Conservation (phyloP, 129 eudicot genomes). For the Artemisia argyi region DNA sequence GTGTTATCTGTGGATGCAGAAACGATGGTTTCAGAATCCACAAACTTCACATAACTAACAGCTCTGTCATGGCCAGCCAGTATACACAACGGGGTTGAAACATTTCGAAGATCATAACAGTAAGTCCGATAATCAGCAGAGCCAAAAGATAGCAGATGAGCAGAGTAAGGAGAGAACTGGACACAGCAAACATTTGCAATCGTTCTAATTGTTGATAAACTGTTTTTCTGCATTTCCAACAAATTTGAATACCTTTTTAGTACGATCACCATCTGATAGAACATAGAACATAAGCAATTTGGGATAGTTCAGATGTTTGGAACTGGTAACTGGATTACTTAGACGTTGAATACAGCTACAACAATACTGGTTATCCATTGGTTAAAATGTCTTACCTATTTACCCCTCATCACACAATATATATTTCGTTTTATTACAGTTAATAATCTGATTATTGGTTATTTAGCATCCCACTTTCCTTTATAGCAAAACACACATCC, state of each 20-base stretch:
- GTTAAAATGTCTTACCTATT: too few species aligned
- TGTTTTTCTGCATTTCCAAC: slow-evolving; percentile 60
- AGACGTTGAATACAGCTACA: too few species aligned
- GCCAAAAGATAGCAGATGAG: slow-evolving; percentile 74
- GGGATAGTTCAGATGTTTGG: too few species aligned
- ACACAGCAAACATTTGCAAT: slow-evolving; percentile 92
- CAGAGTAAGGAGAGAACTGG: slow-evolving; percentile 79
- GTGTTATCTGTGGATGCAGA: slow-evolving; percentile 61
- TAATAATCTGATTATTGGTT: too few species aligned
- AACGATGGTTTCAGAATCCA: slow-evolving; percentile 41
- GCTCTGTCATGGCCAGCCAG: slow-evolving; percentile 48
- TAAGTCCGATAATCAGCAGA: slow-evolving; percentile 83
- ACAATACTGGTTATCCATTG: too few species aligned
- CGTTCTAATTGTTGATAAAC: slow-evolving; percentile 67
- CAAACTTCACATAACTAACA: slow-evolving; percentile 39
- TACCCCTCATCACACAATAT: too few species aligned
- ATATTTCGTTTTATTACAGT: too few species aligned
- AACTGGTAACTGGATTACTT: too few species aligned
- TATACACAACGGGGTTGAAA: slow-evolving; percentile 77
- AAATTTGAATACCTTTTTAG: slow-evolving; percentile 1
- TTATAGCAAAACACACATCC: too few species aligned
- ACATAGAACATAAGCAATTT: too few species aligned
- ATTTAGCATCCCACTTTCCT: neutral
- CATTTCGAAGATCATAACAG: slow-evolving; percentile 80
- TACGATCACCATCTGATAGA: too few species aligned